phyloP scores from a whole-genome alignment of 1,139 yeast species.

The Taphrina communis region DNA sequence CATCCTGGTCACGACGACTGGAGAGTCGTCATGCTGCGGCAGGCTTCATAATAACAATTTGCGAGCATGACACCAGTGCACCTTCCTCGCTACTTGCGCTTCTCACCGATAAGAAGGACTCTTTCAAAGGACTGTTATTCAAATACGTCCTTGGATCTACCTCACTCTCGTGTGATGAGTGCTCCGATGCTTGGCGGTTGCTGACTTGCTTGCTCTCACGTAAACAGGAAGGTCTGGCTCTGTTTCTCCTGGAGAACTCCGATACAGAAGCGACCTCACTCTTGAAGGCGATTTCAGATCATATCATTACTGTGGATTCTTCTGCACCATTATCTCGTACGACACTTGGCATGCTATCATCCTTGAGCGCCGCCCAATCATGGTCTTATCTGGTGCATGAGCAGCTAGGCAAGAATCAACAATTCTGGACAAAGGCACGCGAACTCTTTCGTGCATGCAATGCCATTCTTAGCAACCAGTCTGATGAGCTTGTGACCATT shows the following conservation, averaged over 20 bases:
- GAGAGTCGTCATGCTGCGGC: neutral
- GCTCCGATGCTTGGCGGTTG: conserved; percentile 80
- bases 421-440: conserved; percentile 43
- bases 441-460: conserved; percentile 40
- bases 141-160: conserved; percentile 65
- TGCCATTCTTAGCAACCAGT: conserved; percentile 42
- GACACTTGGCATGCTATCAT: conserved; percentile 48
- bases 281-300: conserved; percentile 65
- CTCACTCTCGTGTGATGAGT: conserved; percentile 74
- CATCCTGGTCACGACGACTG: conserved; percentile 2
- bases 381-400: conserved; percentile 49
- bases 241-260: conserved; percentile 48
- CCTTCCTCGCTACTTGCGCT: conserved; percentile 65
- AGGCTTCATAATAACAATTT: neutral
- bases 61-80: neutral
- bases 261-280: conserved; percentile 52
- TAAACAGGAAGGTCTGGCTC: conserved; percentile 56
- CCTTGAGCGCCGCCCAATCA: conserved; percentile 52
- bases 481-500: conserved; percentile 50
- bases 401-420: conserved; percentile 47
- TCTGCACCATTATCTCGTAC: conserved; percentile 50
- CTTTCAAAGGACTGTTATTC: conserved; percentile 64
- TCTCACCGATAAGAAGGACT: conserved; percentile 66
- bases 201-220: conserved; percentile 80
- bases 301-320: conserved; percentile 51